Evolutionary conservation across 441 rosid species (phyloP), one percentile per base, ranked within the genome.

Genomic region (Caryocar brasiliense): DNA sequence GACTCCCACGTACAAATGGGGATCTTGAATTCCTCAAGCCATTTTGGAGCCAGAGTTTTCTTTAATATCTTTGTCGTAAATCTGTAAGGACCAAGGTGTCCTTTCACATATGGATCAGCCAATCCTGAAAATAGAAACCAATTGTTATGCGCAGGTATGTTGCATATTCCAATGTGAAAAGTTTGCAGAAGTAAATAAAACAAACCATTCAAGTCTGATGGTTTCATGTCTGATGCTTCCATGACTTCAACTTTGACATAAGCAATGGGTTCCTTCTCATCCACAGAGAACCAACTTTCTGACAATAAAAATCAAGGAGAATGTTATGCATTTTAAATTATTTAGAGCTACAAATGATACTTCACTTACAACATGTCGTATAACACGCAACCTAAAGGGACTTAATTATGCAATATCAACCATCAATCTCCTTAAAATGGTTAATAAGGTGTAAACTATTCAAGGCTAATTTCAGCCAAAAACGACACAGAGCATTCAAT

Each of bases 31-130:
- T 83, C 94, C 67, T 92, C 98, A 0, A 59, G 84, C 98, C 98
- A 87, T 62, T 78, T 87, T 11, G 98, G 98, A 62, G 77, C 20
- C 60, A 92, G 48, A 0, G 95, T 85, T 72, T 88, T 92, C 80
- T 39, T 61, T 19, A 68, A 61, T n/a, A 57, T 71, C 71, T 80
- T 79, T 34, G 94, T 85, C 70, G 57, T 81, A 68, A 92, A 85
- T 56, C 81, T 77, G 70, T 80, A 83, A 4, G 78, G 61, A 3
- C 98, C 95, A 46, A 87, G 78, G 53, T 78, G 81, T 45, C 96
- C 98, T 73, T 85, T 92, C 66, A 85, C 89, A 19, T 88, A 92
- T 12, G 98, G 98, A 75, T 87, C 95, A 50, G 96, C 75, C 60
- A 88, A 73, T 56, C 98, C 98, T 91, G 82, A 61, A 64, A 51